Base-by-base conservation (phyloP, 768 basidiomycete genomes). In the Leccinum variicolor region DNA sequence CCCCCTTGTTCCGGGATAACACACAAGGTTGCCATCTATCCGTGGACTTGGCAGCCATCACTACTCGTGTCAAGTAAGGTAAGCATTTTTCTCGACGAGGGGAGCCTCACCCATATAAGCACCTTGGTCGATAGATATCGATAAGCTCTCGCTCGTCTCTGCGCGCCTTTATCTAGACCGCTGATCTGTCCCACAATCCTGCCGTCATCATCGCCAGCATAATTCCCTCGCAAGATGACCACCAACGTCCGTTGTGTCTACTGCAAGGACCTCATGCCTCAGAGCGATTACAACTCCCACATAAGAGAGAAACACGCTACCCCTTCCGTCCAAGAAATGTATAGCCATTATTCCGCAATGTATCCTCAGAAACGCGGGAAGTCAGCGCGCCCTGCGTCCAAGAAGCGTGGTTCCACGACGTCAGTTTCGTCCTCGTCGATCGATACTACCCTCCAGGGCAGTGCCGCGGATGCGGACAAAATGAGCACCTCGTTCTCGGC, bases 401-500 rank as follows among this genome's bases (percentile, higher is more conserved):
- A 48, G 6, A 53, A 48, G 6, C 31, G 45, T 11, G 15, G 28
- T 26, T 10, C 39, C 9, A n/a, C n/a, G n/a, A 10, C n/a, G n/a
- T n/a, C 39, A 41, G 39, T 41, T 41, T 41, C 31, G 41, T 5
- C 59, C n/a, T 19, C 58, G 5, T 50, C 59, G 25, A 43, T 62
- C n/a, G 51, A 25, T 21, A 4, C 29, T 47, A 53, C 41, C 17
- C 56, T 48, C 33, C 51, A 52, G 1, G 54, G 31, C 4, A 57
- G 55, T 28, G 45, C 33, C 28, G 2, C 48, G 6, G 9, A 33
- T 14, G 19, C 53, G 1, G 47, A 11, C 26, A 50, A 54, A 5
- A 52, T 53, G 57, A 69, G 56, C 43, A 59, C 56, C 2, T 55
- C 51, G 10, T 70, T 72, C 21, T 57, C 64, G 3, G 61, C 55